Evolutionary conservation across 176 grass and related monocot species (phyloP), one percentile per base, ranked within the genome.

Genomic region (Puya raimondii): DNA sequence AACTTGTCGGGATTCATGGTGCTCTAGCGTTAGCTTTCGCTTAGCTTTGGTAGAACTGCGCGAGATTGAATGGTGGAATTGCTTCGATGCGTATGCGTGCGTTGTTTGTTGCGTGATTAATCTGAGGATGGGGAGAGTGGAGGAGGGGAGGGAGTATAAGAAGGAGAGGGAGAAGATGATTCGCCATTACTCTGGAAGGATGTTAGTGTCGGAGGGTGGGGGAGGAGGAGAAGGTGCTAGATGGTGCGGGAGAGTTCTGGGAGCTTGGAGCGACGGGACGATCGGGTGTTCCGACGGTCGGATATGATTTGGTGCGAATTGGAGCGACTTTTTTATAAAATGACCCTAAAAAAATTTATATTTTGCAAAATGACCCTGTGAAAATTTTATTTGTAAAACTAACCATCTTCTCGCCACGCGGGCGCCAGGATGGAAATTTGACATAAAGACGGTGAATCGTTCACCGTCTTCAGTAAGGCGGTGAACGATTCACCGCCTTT

Each of bases 1-100:
- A 96, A 96, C 81, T 89, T 96, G 78, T 92, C 88, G 0, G 88
- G 92, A 77, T 96, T 89, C 92, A 96, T 96, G 69, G 74, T 66
- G 86, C 90, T 4, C 90, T 58, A 11, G 83, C 90, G 33, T 89
- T 89, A 0, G 83, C 84, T 70, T 86, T 82, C 68, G 56, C 10
- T 56, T 17, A n/a, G 2, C 18, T 17, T 53, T 33, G 22, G 11
- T 22, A 49, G 33, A 26, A 53, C 71, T 61, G 5, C 0, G 11
- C 25, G 65, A 14, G 15, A 25, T 9, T 68, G 74, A 29, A 20
- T 42, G 57, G 47, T 18, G 27, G 76, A 7, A 74, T 18, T 58
- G 68, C 12, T 9, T 63, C 0, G 69, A 64, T 50, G 18, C 25
- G 25, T 26, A 26, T 26, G 1, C 25, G 25, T 26, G 25, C 1